Evolutionary conservation across 306 rosid genomes (phyloP).

Genomic region (Oxytropis ochrocephala): DNA sequence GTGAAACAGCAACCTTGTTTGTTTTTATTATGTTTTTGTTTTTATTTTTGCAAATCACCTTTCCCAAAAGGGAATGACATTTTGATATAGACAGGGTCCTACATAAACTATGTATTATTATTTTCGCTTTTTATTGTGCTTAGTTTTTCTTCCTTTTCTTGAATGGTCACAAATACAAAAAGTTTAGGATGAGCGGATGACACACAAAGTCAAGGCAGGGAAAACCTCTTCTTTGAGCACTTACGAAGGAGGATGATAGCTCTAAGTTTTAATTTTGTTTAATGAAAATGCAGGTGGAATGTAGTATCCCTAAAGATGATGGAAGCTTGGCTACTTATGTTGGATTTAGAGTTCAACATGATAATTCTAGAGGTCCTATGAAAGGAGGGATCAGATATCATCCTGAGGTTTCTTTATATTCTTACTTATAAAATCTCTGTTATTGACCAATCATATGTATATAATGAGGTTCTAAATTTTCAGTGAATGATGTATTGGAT

Average conservation of each 20-base stretch:
- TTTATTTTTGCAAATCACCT: background rate
- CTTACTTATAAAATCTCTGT: no score
- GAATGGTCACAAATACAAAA: no score
- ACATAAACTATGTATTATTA: no score
- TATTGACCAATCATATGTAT: background rate
- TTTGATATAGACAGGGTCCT: no score
- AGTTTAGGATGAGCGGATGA: no score
- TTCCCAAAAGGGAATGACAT: background rate
- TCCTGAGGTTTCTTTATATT: conserved; percentile 62
- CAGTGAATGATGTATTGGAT: conserved; percentile 11
- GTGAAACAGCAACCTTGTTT: background rate
- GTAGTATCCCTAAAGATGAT: conserved; percentile 89
- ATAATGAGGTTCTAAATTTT: background rate
- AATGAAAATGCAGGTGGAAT: conserved; percentile 64
- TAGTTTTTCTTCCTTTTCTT: background rate
- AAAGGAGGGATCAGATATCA: conserved; percentile 99
- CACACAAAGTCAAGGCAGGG: no score
- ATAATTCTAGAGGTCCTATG: conserved; percentile 99
- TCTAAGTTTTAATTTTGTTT: background rate
- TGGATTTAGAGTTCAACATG: conserved; percentile 94
- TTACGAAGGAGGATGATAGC: no score
- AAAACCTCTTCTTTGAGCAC: no score
- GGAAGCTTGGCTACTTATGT: conserved; percentile 80
- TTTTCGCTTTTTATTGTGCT: no score
- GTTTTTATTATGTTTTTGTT: background rate